phyloP scores from a whole-genome alignment of 2,329 filamentous ascomycete species.

The Aspergillus aculeatinus region DNA sequence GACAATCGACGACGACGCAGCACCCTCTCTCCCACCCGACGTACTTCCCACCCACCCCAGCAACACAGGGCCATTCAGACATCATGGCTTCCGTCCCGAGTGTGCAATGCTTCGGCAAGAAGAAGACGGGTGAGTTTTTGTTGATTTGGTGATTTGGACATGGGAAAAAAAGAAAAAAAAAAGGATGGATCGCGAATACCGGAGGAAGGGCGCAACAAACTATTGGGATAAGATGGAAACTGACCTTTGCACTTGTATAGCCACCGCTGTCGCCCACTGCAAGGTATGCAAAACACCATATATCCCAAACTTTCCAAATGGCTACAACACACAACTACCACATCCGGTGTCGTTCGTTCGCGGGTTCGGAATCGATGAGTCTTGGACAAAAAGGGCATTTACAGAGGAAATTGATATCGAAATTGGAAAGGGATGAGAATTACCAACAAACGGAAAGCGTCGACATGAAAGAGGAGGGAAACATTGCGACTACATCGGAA shows the following conservation, averaged over 20 bases:
- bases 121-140: conserved; percentile 65
- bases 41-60: conserved; percentile 14
- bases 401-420: background rate
- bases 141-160: conserved; percentile 1
- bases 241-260: conserved; percentile 46
- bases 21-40: conserved; percentile 25
- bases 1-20: conserved; percentile 32
- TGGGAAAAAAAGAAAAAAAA: background rate
- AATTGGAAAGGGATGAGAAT: background rate
- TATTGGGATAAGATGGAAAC: conserved; percentile 1
- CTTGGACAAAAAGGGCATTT: background rate
- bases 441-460: background rate
- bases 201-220: background rate
- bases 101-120: conserved; percentile 99
- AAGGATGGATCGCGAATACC: background rate
- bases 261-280: conserved; percentile 87
- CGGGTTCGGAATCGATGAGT: background rate
- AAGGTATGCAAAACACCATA: conserved; percentile 60
- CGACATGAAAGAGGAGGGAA: background rate
- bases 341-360: background rate
- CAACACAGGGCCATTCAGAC: conserved; percentile 44
- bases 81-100: conserved; percentile 77
- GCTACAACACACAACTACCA: background rate
- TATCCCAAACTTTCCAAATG: conserved; percentile 4
- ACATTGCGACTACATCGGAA: background rate